phyloP scores from a whole-genome alignment of 345 rosid species.

The Eucalyptus cloeziana region DNA sequence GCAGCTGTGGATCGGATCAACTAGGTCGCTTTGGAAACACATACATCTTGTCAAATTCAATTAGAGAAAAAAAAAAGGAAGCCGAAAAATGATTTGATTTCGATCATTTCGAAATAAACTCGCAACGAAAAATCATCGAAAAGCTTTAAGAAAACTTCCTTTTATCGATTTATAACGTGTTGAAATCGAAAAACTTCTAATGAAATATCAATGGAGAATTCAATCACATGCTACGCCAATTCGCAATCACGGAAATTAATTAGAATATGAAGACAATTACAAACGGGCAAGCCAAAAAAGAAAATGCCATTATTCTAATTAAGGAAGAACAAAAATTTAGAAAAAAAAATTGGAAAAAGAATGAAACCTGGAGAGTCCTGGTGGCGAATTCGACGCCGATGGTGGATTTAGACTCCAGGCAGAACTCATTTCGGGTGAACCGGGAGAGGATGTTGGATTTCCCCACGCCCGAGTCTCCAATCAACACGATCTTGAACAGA shows the following conservation, averaged over 20 bases:
- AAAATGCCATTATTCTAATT: not conserved
- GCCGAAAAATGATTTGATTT: not conserved
- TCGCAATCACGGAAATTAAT: not conserved
- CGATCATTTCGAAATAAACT: not conserved
- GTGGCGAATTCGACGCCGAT: slow-evolving; percentile 71
- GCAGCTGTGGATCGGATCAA: not conserved
- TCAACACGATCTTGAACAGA: slow-evolving; percentile 51
- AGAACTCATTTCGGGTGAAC: slow-evolving; percentile 56
- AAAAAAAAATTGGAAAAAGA: not conserved
- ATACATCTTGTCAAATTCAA: not conserved
- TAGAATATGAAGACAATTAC: not conserved
- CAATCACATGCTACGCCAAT: not conserved
- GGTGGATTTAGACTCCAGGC: slow-evolving; percentile 58
- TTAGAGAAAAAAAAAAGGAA: not conserved
- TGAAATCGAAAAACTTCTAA: not conserved
- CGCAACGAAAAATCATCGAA: not conserved
- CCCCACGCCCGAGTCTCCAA: slow-evolving; percentile 67
- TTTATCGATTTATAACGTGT: not conserved
- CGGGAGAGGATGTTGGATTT: slow-evolving; percentile 66
- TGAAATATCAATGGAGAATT: not conserved
- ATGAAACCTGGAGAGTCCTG: slow-evolving; percentile 47
- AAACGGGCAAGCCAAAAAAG: not conserved
- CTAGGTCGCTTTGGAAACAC: not conserved
- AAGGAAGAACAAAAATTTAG: not conserved
- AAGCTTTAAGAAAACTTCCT: not conserved